phyloP scores from a whole-genome alignment of 176 grass and related monocot species.

The Pontederia crassipes region DNA sequence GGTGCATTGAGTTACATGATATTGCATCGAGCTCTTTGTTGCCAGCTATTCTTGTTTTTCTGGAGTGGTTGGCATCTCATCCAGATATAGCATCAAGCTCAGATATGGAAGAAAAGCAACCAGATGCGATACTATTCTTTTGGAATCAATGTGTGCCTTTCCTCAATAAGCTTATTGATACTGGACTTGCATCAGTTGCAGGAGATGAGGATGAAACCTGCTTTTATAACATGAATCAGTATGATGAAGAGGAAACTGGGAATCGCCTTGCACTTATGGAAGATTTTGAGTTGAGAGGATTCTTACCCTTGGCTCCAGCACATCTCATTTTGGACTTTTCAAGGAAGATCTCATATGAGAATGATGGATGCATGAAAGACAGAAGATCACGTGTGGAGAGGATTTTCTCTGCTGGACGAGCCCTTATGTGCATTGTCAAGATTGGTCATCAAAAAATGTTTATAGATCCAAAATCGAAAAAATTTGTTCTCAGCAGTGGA shows the following conservation, averaged over 20 bases:
- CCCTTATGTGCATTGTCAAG: constrained; percentile 44
- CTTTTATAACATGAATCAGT: constrained; percentile 70
- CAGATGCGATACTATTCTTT: constrained; percentile 61
- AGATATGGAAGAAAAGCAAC: constrained; percentile 60
- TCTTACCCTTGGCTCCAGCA: constrained; percentile 62
- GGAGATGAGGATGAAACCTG: constrained; percentile 57
- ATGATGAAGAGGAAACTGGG: constrained; percentile 67
- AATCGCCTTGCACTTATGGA: constrained; percentile 79
- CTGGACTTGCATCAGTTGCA: constrained; percentile 44
- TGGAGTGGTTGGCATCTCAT: constrained; percentile 88
- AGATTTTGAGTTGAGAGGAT: constrained; percentile 85
- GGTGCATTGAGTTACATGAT: constrained; percentile 57
- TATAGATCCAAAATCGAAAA: constrained; percentile 54
- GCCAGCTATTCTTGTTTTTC: constrained; percentile 63
- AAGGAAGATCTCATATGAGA: constrained; percentile 45
- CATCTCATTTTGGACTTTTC: constrained; percentile 87
- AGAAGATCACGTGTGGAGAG: constrained; percentile 57
- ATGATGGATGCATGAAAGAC: constrained; percentile 50
- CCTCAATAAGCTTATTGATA: constrained; percentile 67
- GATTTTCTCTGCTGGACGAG: constrained; percentile 59
- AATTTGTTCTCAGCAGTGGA: constrained; percentile 46
- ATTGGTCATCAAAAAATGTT: constrained; percentile 61
- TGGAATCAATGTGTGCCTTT: constrained; percentile 79
- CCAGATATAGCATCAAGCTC: constrained; percentile 45
- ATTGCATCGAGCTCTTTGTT: constrained; percentile 62